Evolutionary conservation across 306 rosid species (phyloP).

Genomic region (Acmispon strigosus): DNA sequence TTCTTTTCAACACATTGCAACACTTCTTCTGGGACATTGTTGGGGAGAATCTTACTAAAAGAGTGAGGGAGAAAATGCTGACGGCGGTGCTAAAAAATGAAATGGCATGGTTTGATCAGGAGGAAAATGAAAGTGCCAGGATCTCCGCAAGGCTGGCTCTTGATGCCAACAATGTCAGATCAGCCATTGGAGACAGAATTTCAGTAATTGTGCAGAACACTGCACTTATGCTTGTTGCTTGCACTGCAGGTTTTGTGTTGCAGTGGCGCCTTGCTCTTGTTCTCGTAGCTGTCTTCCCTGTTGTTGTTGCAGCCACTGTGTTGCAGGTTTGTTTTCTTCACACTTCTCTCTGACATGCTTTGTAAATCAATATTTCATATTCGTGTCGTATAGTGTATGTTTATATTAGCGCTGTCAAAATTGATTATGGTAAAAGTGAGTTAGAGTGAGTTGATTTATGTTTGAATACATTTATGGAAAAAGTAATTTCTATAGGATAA

Average conservation of each 20-base stretch:
- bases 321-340: slow-evolving; percentile 55
- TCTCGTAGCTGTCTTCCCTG: slow-evolving; percentile 90
- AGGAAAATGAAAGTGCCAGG: slow-evolving; percentile 96
- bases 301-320: slow-evolving; percentile 98
- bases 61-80: slow-evolving; percentile 98
- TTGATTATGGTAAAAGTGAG: no score
- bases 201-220: slow-evolving; percentile 97
- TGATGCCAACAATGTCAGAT: slow-evolving; percentile 96
- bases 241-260: slow-evolving; percentile 96
- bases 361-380: background rate
- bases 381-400: no score
- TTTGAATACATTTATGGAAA: no score
- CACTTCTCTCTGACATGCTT: background rate
- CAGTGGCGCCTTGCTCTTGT: slow-evolving; percentile 99
- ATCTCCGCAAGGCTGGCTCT: slow-evolving; percentile 91
- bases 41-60: slow-evolving; percentile 95
- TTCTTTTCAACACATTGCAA: slow-evolving; percentile 85
- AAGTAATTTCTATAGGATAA: no score
- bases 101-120: slow-evolving; percentile 99
- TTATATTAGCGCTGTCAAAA: no score
- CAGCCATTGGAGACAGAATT: slow-evolving; percentile 98
- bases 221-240: slow-evolving; percentile 96
- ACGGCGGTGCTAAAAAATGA: slow-evolving; percentile 80
- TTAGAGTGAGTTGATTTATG: no score
- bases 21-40: slow-evolving; percentile 98